phyloP scores from a whole-genome alignment of 148 eudicot species.

The Selenicereus undatus region DNA sequence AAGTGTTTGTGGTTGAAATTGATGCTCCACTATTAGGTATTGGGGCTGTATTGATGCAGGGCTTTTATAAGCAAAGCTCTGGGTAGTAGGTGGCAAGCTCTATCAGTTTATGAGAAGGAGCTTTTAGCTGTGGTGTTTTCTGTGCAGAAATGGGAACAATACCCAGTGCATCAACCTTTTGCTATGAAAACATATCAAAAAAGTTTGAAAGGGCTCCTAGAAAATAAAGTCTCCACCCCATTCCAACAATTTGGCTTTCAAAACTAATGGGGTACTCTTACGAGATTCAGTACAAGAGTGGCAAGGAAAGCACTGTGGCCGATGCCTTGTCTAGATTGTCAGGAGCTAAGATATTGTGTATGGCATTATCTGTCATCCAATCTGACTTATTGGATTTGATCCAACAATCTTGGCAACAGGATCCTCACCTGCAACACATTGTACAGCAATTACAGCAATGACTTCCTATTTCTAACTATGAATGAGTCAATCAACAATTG shows the following conservation, averaged over 20 bases:
- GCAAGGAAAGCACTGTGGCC: background rate
- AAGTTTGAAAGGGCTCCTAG: background rate
- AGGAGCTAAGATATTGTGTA: background rate
- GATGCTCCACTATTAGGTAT: no score
- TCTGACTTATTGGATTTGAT: no score
- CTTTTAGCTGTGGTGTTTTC: background rate
- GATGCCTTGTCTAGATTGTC: background rate
- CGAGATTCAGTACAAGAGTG: background rate
- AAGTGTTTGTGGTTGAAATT: background rate
- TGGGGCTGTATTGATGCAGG: background rate
- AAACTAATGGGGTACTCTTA: background rate
- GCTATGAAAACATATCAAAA: background rate
- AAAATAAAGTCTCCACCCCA: background rate
- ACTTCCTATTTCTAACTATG: no score
- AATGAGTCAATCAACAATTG: no score
- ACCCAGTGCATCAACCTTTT: background rate
- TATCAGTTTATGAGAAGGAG: background rate
- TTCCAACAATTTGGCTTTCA: no score
- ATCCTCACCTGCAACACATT: no score
- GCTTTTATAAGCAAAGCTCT: background rate
- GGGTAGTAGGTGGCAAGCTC: background rate
- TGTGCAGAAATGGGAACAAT: constrained; percentile 5
- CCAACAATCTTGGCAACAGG: background rate
- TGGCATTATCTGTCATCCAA: background rate
- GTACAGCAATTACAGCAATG: no score